Base-by-base conservation (phyloP, 2,329 filamentous ascomycete species). In the Ambrosiella beaveri region DNA sequence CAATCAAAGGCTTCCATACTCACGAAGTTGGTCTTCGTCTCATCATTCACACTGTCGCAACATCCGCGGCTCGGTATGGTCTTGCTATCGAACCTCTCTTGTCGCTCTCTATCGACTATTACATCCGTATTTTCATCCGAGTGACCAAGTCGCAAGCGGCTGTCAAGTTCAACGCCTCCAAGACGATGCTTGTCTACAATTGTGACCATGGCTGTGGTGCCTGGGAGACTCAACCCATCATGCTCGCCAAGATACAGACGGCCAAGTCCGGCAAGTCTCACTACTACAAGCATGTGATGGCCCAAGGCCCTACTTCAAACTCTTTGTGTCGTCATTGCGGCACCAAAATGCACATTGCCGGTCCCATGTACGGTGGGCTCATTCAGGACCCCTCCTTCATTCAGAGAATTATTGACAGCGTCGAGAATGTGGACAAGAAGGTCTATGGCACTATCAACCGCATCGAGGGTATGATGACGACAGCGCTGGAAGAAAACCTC, bases 41-140 rank as follows among this genome's bases (percentile, higher is more conserved):
- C 8, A 87, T 98, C 55, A 71, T 98, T 11, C 81, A 96, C 67
- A 80, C 84, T 2, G 80, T 97, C 59, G 86, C 90, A 1, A 80
- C 82, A 0, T 79, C 88, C 0, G 93, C 88, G 2, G 87, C 85
- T 13, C 84, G 84, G 62, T 94, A 98, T 64, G 91, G 93, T 1
- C 74, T 96, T 47, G 77, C 87, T 0, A 88, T 97, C 60, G 90
- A 97, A 69, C 93, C 93, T 0, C 77, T 96, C 3, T 77, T 98
- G 9, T 95, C 88, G 5, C 78, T 98, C 1, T 96, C 88, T 2
- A 95, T 97, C 62, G 93, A 98, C 69, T 98, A 94, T 69, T 98
- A 98, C 67, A 82, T 85, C 17, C 82, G 94, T 51, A 77, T 96
- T 1, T 98, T 97, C 67, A 84, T 98, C 51, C 81, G 85, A 17